Evolutionary conservation across 129 eudicot species (phyloP), one percentile per base, ranked within the genome.

Genomic region (Mikania micrantha): DNA sequence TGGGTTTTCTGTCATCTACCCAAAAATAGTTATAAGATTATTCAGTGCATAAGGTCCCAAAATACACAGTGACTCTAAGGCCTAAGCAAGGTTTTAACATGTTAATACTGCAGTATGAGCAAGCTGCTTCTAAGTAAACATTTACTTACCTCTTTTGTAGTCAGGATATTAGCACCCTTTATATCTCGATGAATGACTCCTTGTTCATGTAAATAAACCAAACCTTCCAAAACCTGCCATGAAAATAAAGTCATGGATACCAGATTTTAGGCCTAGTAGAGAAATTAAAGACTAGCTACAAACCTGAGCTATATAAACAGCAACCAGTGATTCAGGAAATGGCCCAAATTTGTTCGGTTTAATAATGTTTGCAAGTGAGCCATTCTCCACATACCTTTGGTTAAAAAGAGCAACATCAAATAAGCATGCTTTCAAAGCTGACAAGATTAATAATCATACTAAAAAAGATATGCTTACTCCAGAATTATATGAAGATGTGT

Each of bases 161-260:
- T 89, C 83, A 93, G 81, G 29, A 93, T 93, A 81, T 93, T 93
- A 58, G 98, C 98, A 77, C 98, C 98, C 88, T 93, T 93, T 67
- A 93, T 93, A 74, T 93, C 98, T 13, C 98, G 87, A 81, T 93
- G 98, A 64, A 93, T 93, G 29, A 93, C 98, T 48, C 98, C 98
- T 66, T 93, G 98, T 76, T 93, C 98, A 56, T 93, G 98, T 56
- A 93, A 83, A 83, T 93, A 93, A 66, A 89, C 98, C 81, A 93
- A 71, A 57, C 98, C 98, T 78, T 93, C 96, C 84, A 93, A 78
- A 45, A 93, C 98, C 98, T 92, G 72, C 13, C 39, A 65, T 1
- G 10, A 19, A n/a, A 25, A 28, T 36, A 56, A 47, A 50, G 66
- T 65, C 58, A 74, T 57, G 15, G 17, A 65, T 12, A 27, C 53